A percentile compares a stretch with the other conserved stretches of the same genome.
Conservation (phyloP, 148 eudicot genomes). For the Heliosperma pusillum region DNA sequence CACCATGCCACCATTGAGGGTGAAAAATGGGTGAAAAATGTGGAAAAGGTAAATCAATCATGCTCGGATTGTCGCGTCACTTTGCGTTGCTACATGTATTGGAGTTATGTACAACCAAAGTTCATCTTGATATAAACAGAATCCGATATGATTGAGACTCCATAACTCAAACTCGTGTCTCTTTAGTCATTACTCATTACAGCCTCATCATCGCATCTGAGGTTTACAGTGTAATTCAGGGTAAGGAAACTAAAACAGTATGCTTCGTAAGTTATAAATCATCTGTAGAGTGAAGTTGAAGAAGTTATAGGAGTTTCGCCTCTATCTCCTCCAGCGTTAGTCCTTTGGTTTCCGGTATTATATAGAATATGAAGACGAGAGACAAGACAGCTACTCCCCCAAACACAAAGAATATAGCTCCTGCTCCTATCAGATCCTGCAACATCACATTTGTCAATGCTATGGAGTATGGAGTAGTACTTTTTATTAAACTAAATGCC, state of each 20-base stretch:
- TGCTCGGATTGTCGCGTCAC: too few species aligned
- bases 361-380: slow-evolving; percentile 71
- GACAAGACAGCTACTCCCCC: slow-evolving; percentile 66
- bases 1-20: too few species aligned
- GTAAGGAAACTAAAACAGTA: slow-evolving; percentile 1
- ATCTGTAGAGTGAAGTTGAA: neutral
- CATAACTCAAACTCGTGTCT: neutral
- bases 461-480: slow-evolving; percentile 1
- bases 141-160: neutral
- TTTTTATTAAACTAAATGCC: neutral
- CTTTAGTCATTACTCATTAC: too few species aligned
- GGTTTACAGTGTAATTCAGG: neutral
- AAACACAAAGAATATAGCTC: slow-evolving; percentile 69
- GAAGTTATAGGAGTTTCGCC: slow-evolving; percentile 46
- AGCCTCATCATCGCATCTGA: neutral
- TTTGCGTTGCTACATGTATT: too few species aligned
- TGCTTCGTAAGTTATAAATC: too few species aligned
- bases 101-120: too few species aligned
- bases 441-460: slow-evolving; percentile 13
- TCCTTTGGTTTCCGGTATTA: slow-evolving; percentile 90
- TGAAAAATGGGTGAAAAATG: too few species aligned
- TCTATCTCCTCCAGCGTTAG: slow-evolving; percentile 90
- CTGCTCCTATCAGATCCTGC: slow-evolving; percentile 90
- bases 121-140: neutral
- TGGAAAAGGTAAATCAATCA: too few species aligned